Base-by-base conservation (phyloP, 257 asterid genomes). In the Orobanche coerulescens region DNA sequence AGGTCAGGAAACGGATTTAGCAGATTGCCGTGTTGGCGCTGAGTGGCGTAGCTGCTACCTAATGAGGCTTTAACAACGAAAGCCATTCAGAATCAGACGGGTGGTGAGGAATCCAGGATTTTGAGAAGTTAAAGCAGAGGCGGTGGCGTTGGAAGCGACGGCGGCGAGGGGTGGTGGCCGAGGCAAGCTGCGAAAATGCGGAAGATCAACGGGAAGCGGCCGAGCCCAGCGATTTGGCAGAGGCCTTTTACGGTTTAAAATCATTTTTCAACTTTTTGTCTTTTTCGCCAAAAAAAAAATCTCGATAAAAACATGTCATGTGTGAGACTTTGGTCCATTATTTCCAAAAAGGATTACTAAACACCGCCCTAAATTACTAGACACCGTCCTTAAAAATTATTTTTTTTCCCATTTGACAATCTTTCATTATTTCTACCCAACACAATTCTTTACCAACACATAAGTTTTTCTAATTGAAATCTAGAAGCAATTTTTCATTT, bases 1-100 rank as follows among this genome's bases (percentile, higher is more conserved):
- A 61, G 42, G 30, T 5, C 44, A 15, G 67, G 19, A 55, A 47
- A 67, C 15, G 75, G 75, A 64, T 26, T 54, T 12, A 64, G 58
- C 62, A 36, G 52, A 44, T 77, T 61, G 26, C 47, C 30, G 52
- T 48, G 64, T 11, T 71, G 64, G n/a, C 70, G 65, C 59, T 63
- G 67, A 40, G 40, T 4, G 22, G 67, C 36, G 61, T 4, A 51
- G 24, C 49, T 56, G 62, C 66, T 37, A 33, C 62, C 65, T 26
- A 43, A 39, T 23, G 86, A 74, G 54, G 69, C 25, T 71, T 73
- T 76, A 23, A 66, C 67, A 24, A 67, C 73, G 20, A 69, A 71
- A 19, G 75, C 75, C 84, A 80, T 83, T 64, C 59, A 46, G 47
- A 46, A 15, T 52, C 54, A 58, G 61, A 48, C 5, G 56, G 25